Evolutionary conservation across 1,284 basidiomycete species (phyloP).

Genomic region (Cutaneotrichosporon sp.): DNA sequence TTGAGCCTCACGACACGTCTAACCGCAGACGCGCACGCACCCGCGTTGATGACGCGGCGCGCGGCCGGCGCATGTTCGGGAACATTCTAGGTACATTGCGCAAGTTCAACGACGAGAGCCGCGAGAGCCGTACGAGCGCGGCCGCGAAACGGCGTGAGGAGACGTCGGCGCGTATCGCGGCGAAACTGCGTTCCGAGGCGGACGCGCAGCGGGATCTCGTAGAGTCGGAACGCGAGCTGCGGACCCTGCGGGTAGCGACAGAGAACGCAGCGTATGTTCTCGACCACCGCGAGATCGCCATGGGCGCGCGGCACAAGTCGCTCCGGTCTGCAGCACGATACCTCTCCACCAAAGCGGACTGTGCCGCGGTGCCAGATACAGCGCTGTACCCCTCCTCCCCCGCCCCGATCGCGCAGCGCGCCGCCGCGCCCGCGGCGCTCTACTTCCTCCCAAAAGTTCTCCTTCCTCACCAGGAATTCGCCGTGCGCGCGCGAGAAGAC

Average conservation of each 20-base stretch:
- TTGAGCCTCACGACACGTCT: not conserved
- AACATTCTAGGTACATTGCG: constrained; percentile 46
- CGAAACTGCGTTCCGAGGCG: constrained; percentile 38
- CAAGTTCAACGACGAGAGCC: constrained; percentile 47
- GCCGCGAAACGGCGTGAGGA: constrained; percentile 43
- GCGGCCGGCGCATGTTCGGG: constrained; percentile 43
- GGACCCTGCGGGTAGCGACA: constrained; percentile 30
- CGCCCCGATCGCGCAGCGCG: constrained; percentile 35
- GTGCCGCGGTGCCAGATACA: constrained; percentile 12
- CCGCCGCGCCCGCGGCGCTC: constrained; percentile 29
- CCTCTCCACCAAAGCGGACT: constrained; percentile 29
- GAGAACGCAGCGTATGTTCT: constrained; percentile 37
- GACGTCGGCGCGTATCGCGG: constrained; percentile 38
- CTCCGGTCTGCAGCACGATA: constrained; percentile 34
- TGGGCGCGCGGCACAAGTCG: constrained; percentile 33
- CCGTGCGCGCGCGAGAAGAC: constrained; percentile 24
- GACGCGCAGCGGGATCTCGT: constrained; percentile 36
- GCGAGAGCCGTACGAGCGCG: constrained; percentile 36
- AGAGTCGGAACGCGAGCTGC: constrained; percentile 39
- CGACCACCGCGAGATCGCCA: constrained; percentile 37
- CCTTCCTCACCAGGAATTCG: constrained; percentile 35
- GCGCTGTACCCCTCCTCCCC: constrained; percentile 30
- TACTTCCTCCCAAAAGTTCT: constrained; percentile 44
- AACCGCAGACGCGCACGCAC: constrained; percentile 33
- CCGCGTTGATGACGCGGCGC: constrained; percentile 40